Evolutionary conservation across 352 stramenopile species (phyloP), one percentile per base, ranked within the genome.

Genomic region (Pythium biforme): DNA sequence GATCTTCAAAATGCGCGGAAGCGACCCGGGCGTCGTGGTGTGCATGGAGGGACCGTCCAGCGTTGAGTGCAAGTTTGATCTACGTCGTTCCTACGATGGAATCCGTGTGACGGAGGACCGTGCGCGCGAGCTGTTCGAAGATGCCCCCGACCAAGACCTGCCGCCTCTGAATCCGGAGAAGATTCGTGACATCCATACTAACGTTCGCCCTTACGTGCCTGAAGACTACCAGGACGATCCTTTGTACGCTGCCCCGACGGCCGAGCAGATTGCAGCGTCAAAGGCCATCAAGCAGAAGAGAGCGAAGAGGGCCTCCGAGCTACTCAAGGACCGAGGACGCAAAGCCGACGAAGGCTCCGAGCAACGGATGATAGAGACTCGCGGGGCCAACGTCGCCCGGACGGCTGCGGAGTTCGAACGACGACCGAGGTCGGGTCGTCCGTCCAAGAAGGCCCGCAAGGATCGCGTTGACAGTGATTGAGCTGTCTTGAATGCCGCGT

Each of bases 161-260:
- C 34, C 34, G 4, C 19, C n/a, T n/a, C 4, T 40, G 5, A 60
- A 60, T 26, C 22, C 53, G 4, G 53, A 60, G 53, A 60, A 60
- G 26, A 41, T 60, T 20, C 20, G 22, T 29, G 53, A 60, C n/a
- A 27, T 60, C 17, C 29, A 66, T 41, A 71, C 50, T n/a, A 66
- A 71, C 23, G 46, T 71, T 0, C 20, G 17, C 11, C 64, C 57
- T 19, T 71, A 64, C 23, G 37, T 66, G 1, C 52, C 58, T n/a
- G 55, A 37, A 0, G 64, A 66, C 26, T 64, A 48, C 41, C 14
- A n/a, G 10, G 22, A 34, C 2, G 52, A 71, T 46, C n/a, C 29
- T 0, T 25, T 71, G 9, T 71, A 71, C 33, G 37, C n/a, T 9
- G 37, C 23, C 0, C 57, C 64, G 11, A 58, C 22, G 19, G 45